These are phyloP conservation scores for Zea luxurians DNA, from an alignment of 176 grass and related monocot genomes.

Conservation along the genomic window DNA sequence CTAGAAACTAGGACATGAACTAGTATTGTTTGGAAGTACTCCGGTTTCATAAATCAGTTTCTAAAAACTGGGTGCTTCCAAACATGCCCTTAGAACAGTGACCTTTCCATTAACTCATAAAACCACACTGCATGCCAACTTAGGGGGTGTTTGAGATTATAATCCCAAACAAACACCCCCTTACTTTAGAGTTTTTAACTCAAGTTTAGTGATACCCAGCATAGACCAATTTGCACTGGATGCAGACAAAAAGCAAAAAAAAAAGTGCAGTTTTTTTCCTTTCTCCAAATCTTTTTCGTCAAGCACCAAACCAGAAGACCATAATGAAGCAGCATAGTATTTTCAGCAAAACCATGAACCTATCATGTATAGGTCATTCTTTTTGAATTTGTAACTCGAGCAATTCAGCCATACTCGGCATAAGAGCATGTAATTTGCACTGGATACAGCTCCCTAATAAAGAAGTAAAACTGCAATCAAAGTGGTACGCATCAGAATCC, in stretches of 20 bases:
- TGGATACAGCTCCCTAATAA: neutral
- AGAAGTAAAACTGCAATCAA: neutral
- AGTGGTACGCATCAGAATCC: neutral
- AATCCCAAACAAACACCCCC: no score
- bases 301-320: neutral
- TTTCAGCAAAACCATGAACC: neutral
- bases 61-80: no score
- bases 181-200: slow-evolving; percentile 2
- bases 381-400: neutral
- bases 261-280: neutral
- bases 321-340: neutral
- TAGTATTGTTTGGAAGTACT: no score
- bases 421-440: slow-evolving; percentile 13
- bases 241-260: neutral
- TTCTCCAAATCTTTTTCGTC: neutral
- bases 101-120: neutral
- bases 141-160: no score
- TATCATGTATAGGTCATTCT: neutral
- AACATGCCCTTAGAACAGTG: neutral
- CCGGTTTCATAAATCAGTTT: no score
- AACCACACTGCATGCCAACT: neutral
- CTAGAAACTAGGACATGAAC: no score
- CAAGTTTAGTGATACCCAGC: slow-evolving; percentile 13
- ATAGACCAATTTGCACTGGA: slow-evolving; percentile 5
- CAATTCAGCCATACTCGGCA: neutral